Base-by-base conservation (phyloP, 177 flowering plant genomes). In the Viscum album region DNA sequence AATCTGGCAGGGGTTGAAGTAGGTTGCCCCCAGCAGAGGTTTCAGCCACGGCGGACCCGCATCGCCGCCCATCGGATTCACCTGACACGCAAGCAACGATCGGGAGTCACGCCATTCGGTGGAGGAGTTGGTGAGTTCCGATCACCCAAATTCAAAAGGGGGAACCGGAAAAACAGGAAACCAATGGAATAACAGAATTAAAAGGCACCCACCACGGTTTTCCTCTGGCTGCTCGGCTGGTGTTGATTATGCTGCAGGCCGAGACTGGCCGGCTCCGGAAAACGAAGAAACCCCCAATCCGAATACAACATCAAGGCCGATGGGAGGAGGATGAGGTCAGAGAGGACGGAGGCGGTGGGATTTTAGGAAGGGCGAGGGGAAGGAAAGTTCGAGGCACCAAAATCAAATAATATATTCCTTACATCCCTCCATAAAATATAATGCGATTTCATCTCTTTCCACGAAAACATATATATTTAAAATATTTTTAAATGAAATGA, bases 1-100 rank as follows among this genome's bases (percentile, higher is more conserved):
- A 60, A 73, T 41, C 26, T 50, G n/a, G 35, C 96, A 89, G 24
- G 81, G 83, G n/a, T 67, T 33, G 68, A 90, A 90, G 77, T 75
- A 89, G 69, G 60, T 78, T 0, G 83, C 84, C 56, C 64, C 70
- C 62, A 90, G 75, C 83, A 90, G 52, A 26, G 93, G 89, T 31
- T 69, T 73, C 71, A 90, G 69, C 96, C 96, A 90, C 43, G 79
- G 79, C 21, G 96, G 92, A 54, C 85, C 79, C 71, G 79, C 69
- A 2, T 77, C 78, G 26, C 64, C 32, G 21, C 74, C 74, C 10
- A 79, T 72, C 35, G 83, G 75, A 73, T 78, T 81, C 61, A 80
- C 83, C 88, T 85, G 62, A 61, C 13, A 13, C 6, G 41, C 41
- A 37, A 37, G n/a, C n/a, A n/a, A n/a, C n/a, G n/a, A n/a, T n/a